Evolutionary conservation across 306 rosid species (phyloP).

Genomic region (Albizia julibrissin): DNA sequence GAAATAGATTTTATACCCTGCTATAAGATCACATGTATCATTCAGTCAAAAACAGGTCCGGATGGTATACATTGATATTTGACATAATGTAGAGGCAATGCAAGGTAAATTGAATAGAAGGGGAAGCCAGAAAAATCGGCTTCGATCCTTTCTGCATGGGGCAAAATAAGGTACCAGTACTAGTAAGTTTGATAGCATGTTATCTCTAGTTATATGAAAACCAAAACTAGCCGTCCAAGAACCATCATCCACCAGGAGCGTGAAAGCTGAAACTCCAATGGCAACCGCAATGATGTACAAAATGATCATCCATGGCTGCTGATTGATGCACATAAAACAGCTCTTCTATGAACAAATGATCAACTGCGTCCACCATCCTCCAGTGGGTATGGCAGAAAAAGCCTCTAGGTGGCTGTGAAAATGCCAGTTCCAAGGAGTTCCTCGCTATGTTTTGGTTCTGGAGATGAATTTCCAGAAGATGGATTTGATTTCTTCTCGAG

Average conservation of each 20-base stretch:
- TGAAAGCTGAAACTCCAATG: constrained; percentile 47
- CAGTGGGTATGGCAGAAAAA: constrained; percentile 25
- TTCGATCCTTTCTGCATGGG: constrained; percentile 50
- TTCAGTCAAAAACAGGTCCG: constrained; percentile 43
- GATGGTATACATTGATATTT: constrained; percentile 38
- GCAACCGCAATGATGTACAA: constrained; percentile 78
- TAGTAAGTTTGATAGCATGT: constrained; percentile 45
- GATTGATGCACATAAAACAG: constrained; percentile 73
- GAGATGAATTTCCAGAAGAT: constrained; percentile 38
- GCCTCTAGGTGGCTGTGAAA: constrained; percentile 45
- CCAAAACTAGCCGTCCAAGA: constrained; percentile 44
- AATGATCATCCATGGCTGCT: constrained; percentile 95
- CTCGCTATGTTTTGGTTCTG: constrained; percentile 42
- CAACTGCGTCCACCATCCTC: constrained; percentile 49
- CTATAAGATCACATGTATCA: constrained; percentile 27
- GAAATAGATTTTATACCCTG: constrained; percentile 8
- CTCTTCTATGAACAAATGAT: constrained; percentile 72
- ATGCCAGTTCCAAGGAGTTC: constrained; percentile 52
- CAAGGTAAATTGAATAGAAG: constrained; percentile 35
- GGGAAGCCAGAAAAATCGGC: constrained; percentile 71
- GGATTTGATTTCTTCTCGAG: constrained; percentile 54
- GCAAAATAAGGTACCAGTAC: constrained; percentile 36
- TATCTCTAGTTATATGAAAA: constrained; percentile 41
- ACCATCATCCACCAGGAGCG: constrained; percentile 54
- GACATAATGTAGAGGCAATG: constrained; percentile 37